These are phyloP conservation scores for Russula brevipes DNA, from an alignment of 768 basidiomycete genomes.

Conservation along the genomic window DNA sequence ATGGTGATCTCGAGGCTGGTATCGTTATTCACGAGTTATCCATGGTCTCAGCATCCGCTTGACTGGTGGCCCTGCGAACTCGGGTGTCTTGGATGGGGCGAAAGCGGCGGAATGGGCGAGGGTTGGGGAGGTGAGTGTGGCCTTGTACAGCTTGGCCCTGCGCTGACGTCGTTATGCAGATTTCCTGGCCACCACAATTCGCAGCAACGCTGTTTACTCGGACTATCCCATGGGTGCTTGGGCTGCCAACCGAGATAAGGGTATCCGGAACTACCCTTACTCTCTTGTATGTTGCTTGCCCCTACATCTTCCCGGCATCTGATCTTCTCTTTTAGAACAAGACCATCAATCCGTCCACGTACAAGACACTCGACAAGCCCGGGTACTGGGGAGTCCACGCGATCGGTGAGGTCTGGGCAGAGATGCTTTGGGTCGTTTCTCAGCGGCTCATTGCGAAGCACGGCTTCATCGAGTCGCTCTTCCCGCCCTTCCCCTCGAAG, in stretches of 20 bases:
- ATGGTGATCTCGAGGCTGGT: conserved; percentile 94
- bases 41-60: conserved; percentile 93
- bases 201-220: conserved; percentile 65
- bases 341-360: conserved; percentile 80
- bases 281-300: conserved; percentile 43
- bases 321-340: conserved; percentile 39
- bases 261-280: conserved; percentile 88
- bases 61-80: conserved; percentile 91
- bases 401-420: conserved; percentile 93
- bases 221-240: conserved; percentile 93
- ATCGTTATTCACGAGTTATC: conserved; percentile 90
- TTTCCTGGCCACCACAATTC: conserved; percentile 82
- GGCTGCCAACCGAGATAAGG: conserved; percentile 72
- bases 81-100: conserved; percentile 95
- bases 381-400: conserved; percentile 93
- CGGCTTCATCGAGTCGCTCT: conserved; percentile 71
- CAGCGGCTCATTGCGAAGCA: conserved; percentile 74
- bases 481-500: conserved; percentile 63
- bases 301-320: neutral
- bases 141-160: neutral
- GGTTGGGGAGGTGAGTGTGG: conserved; percentile 73
- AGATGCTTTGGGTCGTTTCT: conserved; percentile 79
- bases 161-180: conserved; percentile 36
- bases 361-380: conserved; percentile 90
- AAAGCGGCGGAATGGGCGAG: conserved; percentile 96